Evolutionary conservation across 2,329 filamentous ascomycete genomes (phyloP).

Genomic region (Thyridium curvatum): DNA sequence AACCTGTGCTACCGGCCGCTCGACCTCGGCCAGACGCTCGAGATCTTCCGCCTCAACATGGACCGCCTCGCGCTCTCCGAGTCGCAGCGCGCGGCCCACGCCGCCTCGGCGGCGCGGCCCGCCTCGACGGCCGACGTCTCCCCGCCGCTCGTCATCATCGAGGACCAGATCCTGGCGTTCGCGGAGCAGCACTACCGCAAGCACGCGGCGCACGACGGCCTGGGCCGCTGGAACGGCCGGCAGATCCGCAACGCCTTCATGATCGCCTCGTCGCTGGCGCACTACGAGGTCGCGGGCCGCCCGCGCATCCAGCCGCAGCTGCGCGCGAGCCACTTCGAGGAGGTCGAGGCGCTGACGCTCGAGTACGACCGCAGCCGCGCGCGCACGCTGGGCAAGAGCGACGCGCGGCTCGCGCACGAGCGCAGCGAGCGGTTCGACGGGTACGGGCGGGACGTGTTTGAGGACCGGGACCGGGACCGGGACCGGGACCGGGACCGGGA

Average conservation of each 20-base stretch:
- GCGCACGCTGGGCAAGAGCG: too few relatives aligned
- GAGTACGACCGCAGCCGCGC: too few relatives aligned
- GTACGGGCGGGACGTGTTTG: too few relatives aligned
- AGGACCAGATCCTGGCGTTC: neutral
- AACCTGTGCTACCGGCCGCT: constrained; percentile 30
- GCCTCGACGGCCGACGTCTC: too few relatives aligned
- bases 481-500: too few relatives aligned
- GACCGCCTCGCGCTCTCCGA: neutral
- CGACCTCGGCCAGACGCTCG: neutral
- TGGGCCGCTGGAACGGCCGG: constrained; percentile 14
- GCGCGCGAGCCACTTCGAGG: too few relatives aligned
- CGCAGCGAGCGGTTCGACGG: too few relatives aligned
- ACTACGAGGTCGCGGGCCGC: constrained; percentile 1
- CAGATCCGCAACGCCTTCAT: constrained; percentile 33
- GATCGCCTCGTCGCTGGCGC: constrained; percentile 10
- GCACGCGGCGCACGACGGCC: neutral
- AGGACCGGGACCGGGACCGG: too few relatives aligned
- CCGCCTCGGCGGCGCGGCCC: too few relatives aligned
- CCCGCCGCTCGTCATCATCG: neutral
- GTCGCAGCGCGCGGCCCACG: neutral
- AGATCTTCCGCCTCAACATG: neutral
- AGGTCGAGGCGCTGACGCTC: too few relatives aligned
- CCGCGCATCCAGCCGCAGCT: too few relatives aligned
- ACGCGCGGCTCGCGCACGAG: too few relatives aligned
- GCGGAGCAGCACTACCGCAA: neutral